These are phyloP conservation scores for Neolentinus lepideus DNA, from an alignment of 1,284 basidiomycete genomes.

Conservation along the genomic window DNA sequence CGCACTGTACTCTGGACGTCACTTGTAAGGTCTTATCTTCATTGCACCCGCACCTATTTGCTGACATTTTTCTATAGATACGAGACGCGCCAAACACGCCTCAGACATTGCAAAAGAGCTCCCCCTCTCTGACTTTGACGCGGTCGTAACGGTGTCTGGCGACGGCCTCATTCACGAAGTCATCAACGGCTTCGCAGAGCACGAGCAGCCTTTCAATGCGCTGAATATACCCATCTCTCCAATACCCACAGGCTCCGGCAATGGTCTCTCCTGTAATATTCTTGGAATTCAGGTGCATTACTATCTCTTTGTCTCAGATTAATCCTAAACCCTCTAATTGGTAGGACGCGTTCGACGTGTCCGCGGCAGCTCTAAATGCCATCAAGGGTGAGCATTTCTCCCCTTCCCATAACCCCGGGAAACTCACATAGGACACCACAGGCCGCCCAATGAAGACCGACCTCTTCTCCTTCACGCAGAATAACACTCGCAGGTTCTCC, in stretches of 20 bases:
- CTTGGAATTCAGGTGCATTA: constrained; percentile 50
- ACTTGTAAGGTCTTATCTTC: constrained; percentile 37
- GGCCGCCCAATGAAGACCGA: constrained; percentile 74
- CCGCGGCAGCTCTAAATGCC: constrained; percentile 72
- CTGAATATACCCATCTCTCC: constrained; percentile 76
- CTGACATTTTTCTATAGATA: constrained; percentile 38
- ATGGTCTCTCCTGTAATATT: constrained; percentile 73
- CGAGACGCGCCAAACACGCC: constrained; percentile 70
- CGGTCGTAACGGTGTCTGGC: constrained; percentile 80
- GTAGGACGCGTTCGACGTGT: constrained; percentile 70
- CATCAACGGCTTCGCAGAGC: constrained; percentile 84
- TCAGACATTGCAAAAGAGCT: constrained; percentile 60
- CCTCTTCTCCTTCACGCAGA: constrained; percentile 74
- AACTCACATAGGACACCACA: constrained; percentile 20
- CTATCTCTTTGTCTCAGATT: background rate
- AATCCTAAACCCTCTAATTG: background rate
- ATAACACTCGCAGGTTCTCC: constrained; percentile 63
- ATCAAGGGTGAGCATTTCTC: constrained; percentile 77
- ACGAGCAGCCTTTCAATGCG: constrained; percentile 62
- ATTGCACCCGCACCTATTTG: constrained; percentile 7
- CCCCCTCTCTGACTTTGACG: constrained; percentile 60
- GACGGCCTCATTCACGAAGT: constrained; percentile 90
- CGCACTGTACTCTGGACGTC: constrained; percentile 62
- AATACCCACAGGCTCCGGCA: constrained; percentile 86
- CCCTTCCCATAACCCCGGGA: background rate